Evolutionary conservation across 208 protist species (phyloP).

Genomic region (Endotrypanum monterogeii): DNA sequence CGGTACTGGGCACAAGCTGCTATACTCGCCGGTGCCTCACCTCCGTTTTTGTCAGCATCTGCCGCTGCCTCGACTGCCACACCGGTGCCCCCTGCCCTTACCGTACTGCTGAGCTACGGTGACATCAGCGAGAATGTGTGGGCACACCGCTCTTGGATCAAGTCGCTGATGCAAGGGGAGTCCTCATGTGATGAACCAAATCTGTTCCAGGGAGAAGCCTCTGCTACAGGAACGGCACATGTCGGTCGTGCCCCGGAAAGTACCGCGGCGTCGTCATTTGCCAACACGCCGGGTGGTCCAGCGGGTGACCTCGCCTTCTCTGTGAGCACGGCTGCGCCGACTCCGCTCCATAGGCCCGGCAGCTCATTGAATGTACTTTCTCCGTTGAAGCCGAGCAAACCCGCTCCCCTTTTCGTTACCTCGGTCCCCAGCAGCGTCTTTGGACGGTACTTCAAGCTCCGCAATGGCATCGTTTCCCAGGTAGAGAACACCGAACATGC

Average conservation of each 20-base stretch:
- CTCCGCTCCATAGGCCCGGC: not conserved
- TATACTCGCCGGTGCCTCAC: conserved; percentile 7
- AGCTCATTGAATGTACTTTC: not conserved
- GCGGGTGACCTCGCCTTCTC: not conserved
- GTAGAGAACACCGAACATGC: conserved; percentile 19
- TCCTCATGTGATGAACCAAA: not conserved
- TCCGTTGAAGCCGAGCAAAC: conserved; percentile 20
- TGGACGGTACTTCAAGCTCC: conserved; percentile 20
- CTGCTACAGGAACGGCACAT: not conserved
- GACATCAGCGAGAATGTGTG: conserved; percentile 5
- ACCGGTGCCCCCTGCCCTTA: not conserved
- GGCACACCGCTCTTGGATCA: conserved; percentile 5
- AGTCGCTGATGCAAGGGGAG: not conserved
- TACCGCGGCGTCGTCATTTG: not conserved
- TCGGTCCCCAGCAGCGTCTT: conserved; percentile 25
- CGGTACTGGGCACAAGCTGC: conserved; percentile 20
- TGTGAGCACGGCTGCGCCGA: not conserved
- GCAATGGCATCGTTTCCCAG: conserved; percentile 17
- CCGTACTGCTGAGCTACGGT: conserved; percentile 2
- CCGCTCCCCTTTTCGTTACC: conserved; percentile 26
- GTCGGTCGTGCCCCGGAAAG: not conserved
- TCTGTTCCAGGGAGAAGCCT: not conserved
- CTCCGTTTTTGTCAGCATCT: conserved; percentile 27
- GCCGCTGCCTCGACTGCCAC: conserved; percentile 10
- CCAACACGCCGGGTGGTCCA: not conserved